Conservation (phyloP, 257 asterid species). For the Solanum habrochaites region DNA sequence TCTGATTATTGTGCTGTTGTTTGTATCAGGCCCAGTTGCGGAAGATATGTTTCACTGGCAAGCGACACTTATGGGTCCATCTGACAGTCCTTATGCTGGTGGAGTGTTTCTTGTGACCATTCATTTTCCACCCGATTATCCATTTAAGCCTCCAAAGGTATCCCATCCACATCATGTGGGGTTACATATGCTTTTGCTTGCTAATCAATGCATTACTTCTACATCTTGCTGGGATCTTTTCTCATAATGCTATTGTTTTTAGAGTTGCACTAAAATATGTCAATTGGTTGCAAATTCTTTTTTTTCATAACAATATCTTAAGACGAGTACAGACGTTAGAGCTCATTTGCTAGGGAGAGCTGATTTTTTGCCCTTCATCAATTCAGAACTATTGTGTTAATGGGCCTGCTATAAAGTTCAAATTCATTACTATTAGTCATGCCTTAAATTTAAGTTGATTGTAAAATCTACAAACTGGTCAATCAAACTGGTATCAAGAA, state of each 20-base stretch:
- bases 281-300: background rate
- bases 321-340: background rate
- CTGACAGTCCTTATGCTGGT: constrained; percentile 36
- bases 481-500: background rate
- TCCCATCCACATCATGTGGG: background rate
- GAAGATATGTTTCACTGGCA: constrained; percentile 39
- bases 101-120: constrained; percentile 34
- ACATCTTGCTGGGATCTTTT: background rate
- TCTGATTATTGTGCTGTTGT: background rate
- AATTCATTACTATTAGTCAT: background rate
- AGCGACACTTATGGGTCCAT: constrained; percentile 37
- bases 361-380: background rate
- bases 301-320: background rate
- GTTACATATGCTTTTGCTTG: background rate
- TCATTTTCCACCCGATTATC: constrained; percentile 31
- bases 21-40: constrained; percentile 29
- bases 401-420: background rate
- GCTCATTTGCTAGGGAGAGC: background rate
- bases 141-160: constrained; percentile 39
- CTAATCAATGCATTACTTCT: background rate
- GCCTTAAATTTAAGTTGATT: background rate
- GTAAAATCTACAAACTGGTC: background rate
- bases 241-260: background rate
- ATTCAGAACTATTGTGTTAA: background rate
- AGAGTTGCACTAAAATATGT: background rate